Conservation (phyloP, 257 asterid species). For the Solanum megistacrolobum region DNA sequence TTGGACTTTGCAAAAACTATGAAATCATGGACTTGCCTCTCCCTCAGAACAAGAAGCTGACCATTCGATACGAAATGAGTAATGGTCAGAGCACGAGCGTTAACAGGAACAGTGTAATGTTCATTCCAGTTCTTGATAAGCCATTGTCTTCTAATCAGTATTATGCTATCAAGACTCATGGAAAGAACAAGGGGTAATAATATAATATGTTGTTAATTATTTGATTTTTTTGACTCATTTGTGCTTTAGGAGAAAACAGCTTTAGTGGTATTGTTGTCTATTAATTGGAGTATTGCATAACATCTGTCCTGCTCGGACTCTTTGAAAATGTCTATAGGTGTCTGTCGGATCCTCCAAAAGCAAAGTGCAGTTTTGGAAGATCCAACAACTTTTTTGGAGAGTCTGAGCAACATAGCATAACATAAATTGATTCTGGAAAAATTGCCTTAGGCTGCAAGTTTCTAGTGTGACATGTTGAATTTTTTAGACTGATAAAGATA, state of each 20-base stretch:
- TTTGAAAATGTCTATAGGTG: background rate
- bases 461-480: background rate
- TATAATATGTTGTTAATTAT: slow-evolving; percentile 1
- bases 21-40: slow-evolving; percentile 31
- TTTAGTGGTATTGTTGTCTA: background rate
- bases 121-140: slow-evolving; percentile 43
- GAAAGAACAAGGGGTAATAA: slow-evolving; percentile 38
- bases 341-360: background rate
- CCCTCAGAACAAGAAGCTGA: slow-evolving; percentile 53
- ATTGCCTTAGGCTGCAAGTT: background rate
- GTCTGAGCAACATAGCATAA: background rate
- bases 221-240: background rate
- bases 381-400: background rate
- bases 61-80: background rate
- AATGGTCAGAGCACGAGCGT: background rate
- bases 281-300: background rate
- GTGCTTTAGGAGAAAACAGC: background rate
- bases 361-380: background rate
- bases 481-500: background rate
- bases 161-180: slow-evolving; percentile 38
- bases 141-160: slow-evolving; percentile 43
- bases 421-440: background rate
- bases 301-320: background rate
- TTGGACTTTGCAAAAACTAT: slow-evolving; percentile 38
- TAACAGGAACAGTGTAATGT: slow-evolving; percentile 12